Conservation (phyloP, 208 protist species). For the Herpetomonas samuelpessoai region DNA sequence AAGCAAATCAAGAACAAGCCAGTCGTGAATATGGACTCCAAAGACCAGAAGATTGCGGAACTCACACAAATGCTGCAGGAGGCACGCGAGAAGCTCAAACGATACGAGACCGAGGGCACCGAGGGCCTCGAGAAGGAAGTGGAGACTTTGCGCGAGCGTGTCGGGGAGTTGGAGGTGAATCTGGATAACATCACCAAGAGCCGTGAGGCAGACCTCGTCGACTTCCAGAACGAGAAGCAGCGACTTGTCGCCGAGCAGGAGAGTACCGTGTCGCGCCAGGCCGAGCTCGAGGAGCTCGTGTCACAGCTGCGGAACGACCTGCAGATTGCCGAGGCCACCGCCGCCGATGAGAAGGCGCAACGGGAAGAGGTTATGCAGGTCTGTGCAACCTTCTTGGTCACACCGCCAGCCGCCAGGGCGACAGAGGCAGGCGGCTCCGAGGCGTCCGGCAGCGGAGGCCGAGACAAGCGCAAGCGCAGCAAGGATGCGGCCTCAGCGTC, state of each 20-base stretch:
- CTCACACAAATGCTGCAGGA: conserved; percentile 69
- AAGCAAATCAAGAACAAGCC: conserved; percentile 94
- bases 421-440: no score
- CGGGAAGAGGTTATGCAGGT: conserved; percentile 48
- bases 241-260: conserved; percentile 46
- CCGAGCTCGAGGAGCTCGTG: conserved; percentile 57
- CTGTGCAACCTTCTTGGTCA: conserved; percentile 53
- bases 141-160: conserved; percentile 50
- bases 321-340: conserved; percentile 56
- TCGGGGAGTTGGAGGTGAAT: conserved; percentile 69
- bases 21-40: conserved; percentile 86
- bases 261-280: conserved; percentile 25
- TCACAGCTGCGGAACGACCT: conserved; percentile 65
- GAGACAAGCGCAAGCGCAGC: no score
- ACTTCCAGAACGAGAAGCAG: conserved; percentile 57
- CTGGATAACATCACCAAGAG: conserved; percentile 70
- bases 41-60: conserved; percentile 87
- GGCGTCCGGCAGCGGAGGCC: no score
- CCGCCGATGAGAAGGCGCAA: conserved; percentile 35
- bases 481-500: conserved; percentile 19
- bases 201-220: conserved; percentile 70
- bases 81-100: conserved; percentile 74
- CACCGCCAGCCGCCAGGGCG: conserved; percentile 5
- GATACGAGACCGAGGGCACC: conserved; percentile 74
- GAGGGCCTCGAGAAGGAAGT: conserved; percentile 65